phyloP scores from a whole-genome alignment of 441 rosid genomes.

The Dalechampia spathulata region DNA sequence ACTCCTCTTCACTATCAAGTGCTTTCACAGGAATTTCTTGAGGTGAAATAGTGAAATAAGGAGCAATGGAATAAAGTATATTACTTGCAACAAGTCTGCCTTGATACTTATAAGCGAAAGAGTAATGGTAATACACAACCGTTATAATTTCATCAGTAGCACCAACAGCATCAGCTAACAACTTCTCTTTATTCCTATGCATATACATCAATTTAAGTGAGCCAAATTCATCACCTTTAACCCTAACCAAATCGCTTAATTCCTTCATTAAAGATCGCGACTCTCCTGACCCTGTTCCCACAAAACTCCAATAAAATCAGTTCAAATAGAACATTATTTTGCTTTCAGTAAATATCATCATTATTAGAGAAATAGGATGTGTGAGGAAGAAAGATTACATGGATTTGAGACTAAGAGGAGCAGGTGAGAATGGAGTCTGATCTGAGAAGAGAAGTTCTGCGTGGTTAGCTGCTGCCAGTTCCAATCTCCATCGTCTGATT shows the following conservation, averaged over 20 bases:
- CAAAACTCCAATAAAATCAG: constrained; percentile 4
- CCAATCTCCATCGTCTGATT: constrained; percentile 22
- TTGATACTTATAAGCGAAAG: constrained; percentile 53
- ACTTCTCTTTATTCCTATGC: constrained; percentile 50
- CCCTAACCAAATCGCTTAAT: constrained; percentile 31
- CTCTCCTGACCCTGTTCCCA: constrained; percentile 78
- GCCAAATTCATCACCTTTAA: constrained; percentile 29
- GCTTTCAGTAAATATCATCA: too few relatives aligned
- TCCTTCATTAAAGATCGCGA: constrained; percentile 70
- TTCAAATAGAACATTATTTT: background rate
- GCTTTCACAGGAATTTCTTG: constrained; percentile 46
- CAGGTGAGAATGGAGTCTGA: constrained; percentile 58
- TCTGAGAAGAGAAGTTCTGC: constrained; percentile 80
- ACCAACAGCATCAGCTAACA: constrained; percentile 60
- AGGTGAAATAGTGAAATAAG: constrained; percentile 37
- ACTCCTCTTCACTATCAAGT: constrained; percentile 39
- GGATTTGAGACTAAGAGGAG: constrained; percentile 75
- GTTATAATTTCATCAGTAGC: constrained; percentile 39
- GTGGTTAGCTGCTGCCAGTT: constrained; percentile 68
- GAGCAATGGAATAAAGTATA: constrained; percentile 47
- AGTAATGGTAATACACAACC: constrained; percentile 53
- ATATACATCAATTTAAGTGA: constrained; percentile 53
- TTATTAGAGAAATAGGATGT: background rate
- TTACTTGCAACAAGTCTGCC: constrained; percentile 61
- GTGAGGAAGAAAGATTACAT: constrained; percentile 25